phyloP scores from a whole-genome alignment of 2,329 filamentous ascomycete species.

The Monosporascus ibericus region DNA sequence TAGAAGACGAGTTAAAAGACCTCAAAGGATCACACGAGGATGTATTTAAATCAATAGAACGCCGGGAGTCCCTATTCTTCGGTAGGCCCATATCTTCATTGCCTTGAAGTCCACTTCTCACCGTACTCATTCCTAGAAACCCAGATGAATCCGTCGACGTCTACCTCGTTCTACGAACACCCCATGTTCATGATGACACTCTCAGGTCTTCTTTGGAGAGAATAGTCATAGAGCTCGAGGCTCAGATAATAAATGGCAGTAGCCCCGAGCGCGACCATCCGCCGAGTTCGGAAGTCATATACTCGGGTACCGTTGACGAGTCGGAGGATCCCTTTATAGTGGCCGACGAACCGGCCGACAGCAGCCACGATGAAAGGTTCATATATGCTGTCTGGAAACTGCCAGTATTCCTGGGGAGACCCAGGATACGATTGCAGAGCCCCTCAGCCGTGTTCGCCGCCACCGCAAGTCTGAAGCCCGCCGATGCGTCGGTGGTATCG shows the following conservation, averaged over 20 bases:
- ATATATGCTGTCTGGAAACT: constrained; percentile 56
- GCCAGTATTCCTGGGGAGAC: constrained; percentile 50
- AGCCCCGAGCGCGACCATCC: constrained; percentile 41
- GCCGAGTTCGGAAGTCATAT: constrained; percentile 53
- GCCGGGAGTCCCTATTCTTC: constrained; percentile 63
- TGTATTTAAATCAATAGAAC: constrained; percentile 51
- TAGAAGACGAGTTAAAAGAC: constrained; percentile 45
- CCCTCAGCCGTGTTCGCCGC: constrained; percentile 62
- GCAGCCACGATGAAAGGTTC: constrained; percentile 27
- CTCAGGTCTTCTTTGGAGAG: constrained; percentile 55
- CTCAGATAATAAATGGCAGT: constrained; percentile 55
- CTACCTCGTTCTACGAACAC: constrained; percentile 62
- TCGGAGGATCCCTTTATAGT: constrained; percentile 45
- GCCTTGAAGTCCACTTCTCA: constrained; percentile 28
- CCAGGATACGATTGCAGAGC: constrained; percentile 58
- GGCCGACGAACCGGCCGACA: constrained; percentile 31
- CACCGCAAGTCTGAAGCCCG: constrained; percentile 53
- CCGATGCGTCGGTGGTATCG: constrained; percentile 31
- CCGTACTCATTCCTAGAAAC: constrained; percentile 42
- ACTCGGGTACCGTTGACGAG: constrained; percentile 45
- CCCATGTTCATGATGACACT: constrained; percentile 49
- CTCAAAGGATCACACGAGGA: constrained; percentile 36
- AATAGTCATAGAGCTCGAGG: constrained; percentile 61
- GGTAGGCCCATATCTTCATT: constrained; percentile 44
- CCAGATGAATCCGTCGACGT: constrained; percentile 69